Evolutionary conservation across 176 grass and related monocot species (phyloP).

Genomic region (Coix lacrymajobi): DNA sequence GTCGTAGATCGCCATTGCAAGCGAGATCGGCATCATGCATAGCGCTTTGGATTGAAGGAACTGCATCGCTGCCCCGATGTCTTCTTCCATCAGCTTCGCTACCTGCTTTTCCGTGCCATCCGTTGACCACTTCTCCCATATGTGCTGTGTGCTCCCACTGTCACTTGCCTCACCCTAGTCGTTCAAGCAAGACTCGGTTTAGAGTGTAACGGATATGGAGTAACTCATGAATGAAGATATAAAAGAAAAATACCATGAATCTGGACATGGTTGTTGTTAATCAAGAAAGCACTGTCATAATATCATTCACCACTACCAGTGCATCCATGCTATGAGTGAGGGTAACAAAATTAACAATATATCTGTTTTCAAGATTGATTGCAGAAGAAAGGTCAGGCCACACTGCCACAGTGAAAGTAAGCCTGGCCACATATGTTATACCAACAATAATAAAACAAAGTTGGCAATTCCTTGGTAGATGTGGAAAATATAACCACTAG

Average conservation of each 20-base stretch:
- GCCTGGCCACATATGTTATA: neutral
- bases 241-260: neutral
- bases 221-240: neutral
- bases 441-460: slow-evolving; percentile 8
- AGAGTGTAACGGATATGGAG: neutral
- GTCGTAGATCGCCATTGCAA: slow-evolving; percentile 88
- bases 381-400: neutral
- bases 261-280: neutral
- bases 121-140: slow-evolving; percentile 92
- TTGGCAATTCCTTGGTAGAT: neutral
- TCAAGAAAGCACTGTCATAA: neutral
- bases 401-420: neutral
- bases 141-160: slow-evolving; percentile 55
- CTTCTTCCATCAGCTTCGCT: slow-evolving; percentile 87
- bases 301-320: neutral
- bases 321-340: neutral
- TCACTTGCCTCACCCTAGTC: slow-evolving; percentile 69
- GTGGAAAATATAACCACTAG: neutral
- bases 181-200: slow-evolving; percentile 11
- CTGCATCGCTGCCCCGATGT: slow-evolving; percentile 84
- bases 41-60: slow-evolving; percentile 89
- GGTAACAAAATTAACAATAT: neutral
- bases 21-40: slow-evolving; percentile 93
- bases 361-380: neutral
- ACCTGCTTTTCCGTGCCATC: slow-evolving; percentile 87